phyloP scores from a whole-genome alignment of 345 rosid species.

The Passiflora organensis region DNA sequence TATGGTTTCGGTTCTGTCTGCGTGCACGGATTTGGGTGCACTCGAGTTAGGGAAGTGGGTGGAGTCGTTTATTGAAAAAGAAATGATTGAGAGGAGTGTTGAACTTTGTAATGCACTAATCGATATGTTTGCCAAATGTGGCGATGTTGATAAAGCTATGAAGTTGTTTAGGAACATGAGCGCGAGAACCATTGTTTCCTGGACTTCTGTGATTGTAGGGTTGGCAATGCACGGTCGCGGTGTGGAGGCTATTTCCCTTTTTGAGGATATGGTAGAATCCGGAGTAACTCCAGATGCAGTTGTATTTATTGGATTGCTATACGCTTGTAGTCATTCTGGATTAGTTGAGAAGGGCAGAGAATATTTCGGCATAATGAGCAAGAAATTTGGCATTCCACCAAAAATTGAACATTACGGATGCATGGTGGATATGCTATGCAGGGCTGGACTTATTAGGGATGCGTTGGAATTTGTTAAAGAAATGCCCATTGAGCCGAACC shows the following conservation, averaged over 20 bases:
- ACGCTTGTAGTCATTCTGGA: slow-evolving; percentile 27
- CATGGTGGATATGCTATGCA: slow-evolving; percentile 31
- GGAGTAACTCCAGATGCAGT: slow-evolving; percentile 18
- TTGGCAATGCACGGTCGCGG: slow-evolving; percentile 60
- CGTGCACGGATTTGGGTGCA: slow-evolving; percentile 51
- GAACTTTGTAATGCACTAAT: slow-evolving; percentile 45
- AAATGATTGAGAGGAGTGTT: slow-evolving; percentile 24
- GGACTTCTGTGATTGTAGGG: slow-evolving; percentile 57
- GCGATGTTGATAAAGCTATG: slow-evolving; percentile 48
- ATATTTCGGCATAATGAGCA: slow-evolving; percentile 18
- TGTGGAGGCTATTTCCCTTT: slow-evolving; percentile 42
- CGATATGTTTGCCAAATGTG: slow-evolving; percentile 56
- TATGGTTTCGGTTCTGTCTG: slow-evolving; percentile 47
- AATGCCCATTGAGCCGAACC: slow-evolving; percentile 24
- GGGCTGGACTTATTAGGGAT: slow-evolving; percentile 21
- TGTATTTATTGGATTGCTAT: slow-evolving; percentile 21
- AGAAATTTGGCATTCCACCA: slow-evolving; percentile 14
- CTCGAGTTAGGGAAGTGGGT: slow-evolving; percentile 55
- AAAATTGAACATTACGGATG: slow-evolving; percentile 33
- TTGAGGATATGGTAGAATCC: slow-evolving; percentile 38
- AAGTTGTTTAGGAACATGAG: slow-evolving; percentile 42
- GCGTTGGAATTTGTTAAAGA: slow-evolving; percentile 18
- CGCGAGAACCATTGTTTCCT: slow-evolving; percentile 39
- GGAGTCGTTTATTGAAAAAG: slow-evolving; percentile 38
- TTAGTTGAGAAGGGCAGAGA: slow-evolving; percentile 22